phyloP scores from a whole-genome alignment of 2,329 filamentous ascomycete genomes.

The Thelonectria olida region DNA sequence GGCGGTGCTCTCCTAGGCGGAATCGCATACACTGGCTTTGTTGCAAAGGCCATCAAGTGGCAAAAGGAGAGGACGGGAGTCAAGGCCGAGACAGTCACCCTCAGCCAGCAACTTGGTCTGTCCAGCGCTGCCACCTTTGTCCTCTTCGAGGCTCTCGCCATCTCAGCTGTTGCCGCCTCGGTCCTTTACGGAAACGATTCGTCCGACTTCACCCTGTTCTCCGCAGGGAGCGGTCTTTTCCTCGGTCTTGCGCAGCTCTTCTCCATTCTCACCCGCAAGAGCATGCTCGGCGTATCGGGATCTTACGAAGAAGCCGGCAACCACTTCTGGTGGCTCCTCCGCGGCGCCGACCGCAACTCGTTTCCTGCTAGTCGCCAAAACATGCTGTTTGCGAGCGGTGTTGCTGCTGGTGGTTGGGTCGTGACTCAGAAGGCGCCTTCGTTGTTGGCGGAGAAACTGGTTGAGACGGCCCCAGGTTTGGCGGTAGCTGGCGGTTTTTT shows the following conservation, averaged over 20 bases:
- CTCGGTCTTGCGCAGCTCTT: conserved; percentile 67
- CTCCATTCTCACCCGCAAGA: conserved; percentile 61
- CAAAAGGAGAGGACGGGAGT: conserved; percentile 38
- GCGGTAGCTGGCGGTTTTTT: conserved; percentile 64
- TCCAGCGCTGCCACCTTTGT: conserved; percentile 49
- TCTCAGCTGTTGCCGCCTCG: conserved; percentile 51
- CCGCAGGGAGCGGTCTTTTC: conserved; percentile 65
- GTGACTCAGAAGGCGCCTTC: conserved; percentile 46
- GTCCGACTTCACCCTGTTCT: conserved; percentile 44
- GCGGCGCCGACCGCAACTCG: conserved; percentile 36
- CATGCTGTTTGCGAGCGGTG: conserved; percentile 62
- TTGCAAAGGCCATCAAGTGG: conserved; percentile 48
- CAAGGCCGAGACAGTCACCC: conserved; percentile 42
- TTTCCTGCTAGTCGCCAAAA: conserved; percentile 51
- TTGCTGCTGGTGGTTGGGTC: conserved; percentile 56
- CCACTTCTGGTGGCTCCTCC: conserved; percentile 57
- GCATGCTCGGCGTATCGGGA: conserved; percentile 68
- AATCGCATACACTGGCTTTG: conserved; percentile 57
- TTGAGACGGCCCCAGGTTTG: conserved; percentile 47
- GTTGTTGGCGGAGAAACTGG: conserved; percentile 34
- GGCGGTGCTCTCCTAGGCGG: conserved; percentile 66
- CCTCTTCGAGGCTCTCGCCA: conserved; percentile 54
- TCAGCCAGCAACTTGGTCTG: conserved; percentile 53
- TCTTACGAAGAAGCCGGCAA: conserved; percentile 70
- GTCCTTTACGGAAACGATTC: conserved; percentile 40